These are phyloP conservation scores for Herpomyces periplanetae DNA, from an alignment of 2,329 filamentous ascomycete genomes.

Conservation along the genomic window DNA sequence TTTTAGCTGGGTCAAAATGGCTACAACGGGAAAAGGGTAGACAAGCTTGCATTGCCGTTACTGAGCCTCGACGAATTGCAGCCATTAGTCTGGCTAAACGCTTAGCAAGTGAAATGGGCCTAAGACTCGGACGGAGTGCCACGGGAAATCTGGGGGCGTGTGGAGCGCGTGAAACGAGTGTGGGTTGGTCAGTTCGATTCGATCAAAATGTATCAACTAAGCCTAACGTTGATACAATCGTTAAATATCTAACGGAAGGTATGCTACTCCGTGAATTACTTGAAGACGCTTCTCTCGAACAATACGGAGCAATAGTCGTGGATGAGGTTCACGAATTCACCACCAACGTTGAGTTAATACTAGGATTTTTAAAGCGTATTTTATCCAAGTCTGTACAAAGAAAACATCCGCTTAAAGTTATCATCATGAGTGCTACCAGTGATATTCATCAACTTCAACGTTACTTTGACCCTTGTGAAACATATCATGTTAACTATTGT, in stretches of 20 bases:
- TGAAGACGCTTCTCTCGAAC: constrained; percentile 34
- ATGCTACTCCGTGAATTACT: constrained; percentile 84
- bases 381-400: constrained; percentile 17
- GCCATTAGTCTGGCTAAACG: constrained; percentile 62
- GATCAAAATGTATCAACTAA: constrained; percentile 46
- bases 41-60: constrained; percentile 45
- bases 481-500: too few species aligned
- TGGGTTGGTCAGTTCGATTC: constrained; percentile 83
- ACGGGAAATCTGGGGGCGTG: too few species aligned
- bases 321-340: constrained; percentile 93
- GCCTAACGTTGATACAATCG: too few species aligned
- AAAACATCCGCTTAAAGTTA: constrained; percentile 26
- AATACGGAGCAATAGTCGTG: constrained; percentile 64
- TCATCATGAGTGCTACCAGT: constrained; percentile 88
- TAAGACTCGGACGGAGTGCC: constrained; percentile 16
- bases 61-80: constrained; percentile 66
- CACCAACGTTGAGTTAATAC: constrained; percentile 59
- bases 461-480: too few species aligned
- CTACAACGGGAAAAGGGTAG: too few species aligned
- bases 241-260: constrained; percentile 85
- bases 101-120: constrained; percentile 46
- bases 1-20: constrained; percentile 40
- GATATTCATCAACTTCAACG: constrained; percentile 35
- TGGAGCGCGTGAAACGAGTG: too few species aligned
- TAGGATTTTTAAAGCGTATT: constrained; percentile 40